Evolutionary conservation across 2,329 filamentous ascomycete species (phyloP), one percentile per base, ranked within the genome.

Genomic region (Neopestalotiopsis sp.): DNA sequence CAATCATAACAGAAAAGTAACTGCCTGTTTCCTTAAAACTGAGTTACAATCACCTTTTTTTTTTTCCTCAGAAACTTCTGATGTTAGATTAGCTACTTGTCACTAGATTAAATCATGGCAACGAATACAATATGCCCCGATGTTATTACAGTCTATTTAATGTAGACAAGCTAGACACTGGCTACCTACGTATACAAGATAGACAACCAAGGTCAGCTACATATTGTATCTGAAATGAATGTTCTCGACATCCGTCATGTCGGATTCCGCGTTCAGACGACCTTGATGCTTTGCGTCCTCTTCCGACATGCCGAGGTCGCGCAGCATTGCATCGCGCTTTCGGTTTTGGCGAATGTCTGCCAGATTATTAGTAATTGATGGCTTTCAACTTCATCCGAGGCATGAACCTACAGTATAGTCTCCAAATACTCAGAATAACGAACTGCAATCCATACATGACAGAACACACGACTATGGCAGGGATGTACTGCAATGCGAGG

Each of bases 331-430:
- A 7, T 68, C 73, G 2, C 75, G 75, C 17, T 73, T 68, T 45
- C 38, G 68, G 65, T 78, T 77, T 63, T 78, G 72, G 72, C 74
- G 74, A 14, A 76, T 70, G 32, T 77, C 76, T 77, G 38, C 7
- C 1, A 53, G n/a, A 53, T 7, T 17, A 34, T 58, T 32, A 38
- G 6, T 5, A 34, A 14, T 20, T 17, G 58, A 30, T 30, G 13
- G 13, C 20, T 13, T 12, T 10, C 9, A 0, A 6, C n/a, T 32
- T 3, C 5, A 2, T 42, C 28, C 7, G 45, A 3, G 5, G 45
- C 2, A 53, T 5, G 4, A 9, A 38, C 72, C 68, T 69, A 75
- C 74, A 77, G 61, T 76, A 78, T 40, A 72, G 72, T n/a, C 74
- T 72, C 75, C 75, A 78, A 1, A 67, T 14, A 30, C 56, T 68